A percentile compares a stretch with the other conserved stretches of the same genome.
Conservation (phyloP, 2,329 filamentous ascomycete species). For the Chrysoporthe deuterocubensis region DNA sequence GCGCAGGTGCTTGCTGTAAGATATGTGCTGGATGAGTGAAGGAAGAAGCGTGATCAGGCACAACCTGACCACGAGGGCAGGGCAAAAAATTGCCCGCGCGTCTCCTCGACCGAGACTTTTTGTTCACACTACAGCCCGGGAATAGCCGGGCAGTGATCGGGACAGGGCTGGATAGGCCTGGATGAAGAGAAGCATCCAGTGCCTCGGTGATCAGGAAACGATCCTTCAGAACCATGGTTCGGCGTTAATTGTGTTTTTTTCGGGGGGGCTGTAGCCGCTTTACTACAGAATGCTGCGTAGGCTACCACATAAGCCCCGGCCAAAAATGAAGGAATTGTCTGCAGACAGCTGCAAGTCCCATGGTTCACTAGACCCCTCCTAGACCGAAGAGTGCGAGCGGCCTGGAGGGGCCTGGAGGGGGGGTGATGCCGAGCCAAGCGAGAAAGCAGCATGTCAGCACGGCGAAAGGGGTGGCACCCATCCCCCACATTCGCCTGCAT, state of each 20-base stretch:
- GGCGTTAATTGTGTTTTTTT: slow-evolving; percentile 7
- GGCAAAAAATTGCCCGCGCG: neutral
- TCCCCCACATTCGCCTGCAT: slow-evolving; percentile 28
- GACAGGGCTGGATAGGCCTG: slow-evolving; percentile 4
- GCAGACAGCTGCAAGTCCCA: slow-evolving; percentile 9
- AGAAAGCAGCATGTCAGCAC: slow-evolving; percentile 8
- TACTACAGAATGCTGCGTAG: neutral
- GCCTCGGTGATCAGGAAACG: slow-evolving; percentile 4
- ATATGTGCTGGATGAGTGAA: neutral
- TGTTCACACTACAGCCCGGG: neutral
- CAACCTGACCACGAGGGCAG: too few species aligned
- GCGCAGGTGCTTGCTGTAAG: slow-evolving; percentile 4
- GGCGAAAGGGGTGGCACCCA: slow-evolving; percentile 13
- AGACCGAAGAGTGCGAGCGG: neutral
- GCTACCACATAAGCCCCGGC: neutral
- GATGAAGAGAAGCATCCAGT: neutral
- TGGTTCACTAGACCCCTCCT: neutral
- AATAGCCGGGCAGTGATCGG: neutral
- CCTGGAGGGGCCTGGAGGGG: neutral
- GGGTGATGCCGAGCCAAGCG: slow-evolving; percentile 16
- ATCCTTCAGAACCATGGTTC: slow-evolving; percentile 18
- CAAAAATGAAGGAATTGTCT: neutral
- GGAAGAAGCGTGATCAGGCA: neutral
- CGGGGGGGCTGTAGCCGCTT: neutral
- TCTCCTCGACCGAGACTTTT: neutral